Evolutionary conservation across 2,329 filamentous ascomycete species (phyloP).

Genomic region (Hirsutella minnesotensis): DNA sequence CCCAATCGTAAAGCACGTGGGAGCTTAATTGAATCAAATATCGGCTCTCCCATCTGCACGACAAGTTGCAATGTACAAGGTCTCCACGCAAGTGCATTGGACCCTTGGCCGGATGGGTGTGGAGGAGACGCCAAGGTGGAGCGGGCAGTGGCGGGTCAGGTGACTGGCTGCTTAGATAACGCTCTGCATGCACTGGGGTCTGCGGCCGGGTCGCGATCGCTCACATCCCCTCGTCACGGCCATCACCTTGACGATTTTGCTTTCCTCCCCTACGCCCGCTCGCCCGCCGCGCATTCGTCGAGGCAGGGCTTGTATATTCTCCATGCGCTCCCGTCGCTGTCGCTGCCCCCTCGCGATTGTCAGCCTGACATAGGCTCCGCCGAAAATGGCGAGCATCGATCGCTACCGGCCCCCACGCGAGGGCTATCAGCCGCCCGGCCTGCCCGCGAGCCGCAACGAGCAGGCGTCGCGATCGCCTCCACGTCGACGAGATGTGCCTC

Average conservation of each 20-base stretch:
- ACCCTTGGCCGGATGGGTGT: no score
- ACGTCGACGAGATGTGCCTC: slow-evolving; percentile 43
- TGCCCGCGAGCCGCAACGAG: slow-evolving; percentile 27
- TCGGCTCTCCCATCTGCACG: no score
- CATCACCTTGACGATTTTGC: background rate
- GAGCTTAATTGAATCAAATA: no score
- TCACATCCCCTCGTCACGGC: background rate
- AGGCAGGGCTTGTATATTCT: slow-evolving; percentile 3
- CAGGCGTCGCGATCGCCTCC: slow-evolving; percentile 38
- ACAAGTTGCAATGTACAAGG: no score
- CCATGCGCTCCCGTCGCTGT: slow-evolving; percentile 13
- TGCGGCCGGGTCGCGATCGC: background rate
- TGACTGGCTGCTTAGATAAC: slow-evolving; percentile 14
- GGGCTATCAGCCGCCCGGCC: slow-evolving; percentile 41
- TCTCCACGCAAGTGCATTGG: no score
- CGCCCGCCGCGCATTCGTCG: background rate
- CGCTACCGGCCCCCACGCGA: slow-evolving; percentile 45
- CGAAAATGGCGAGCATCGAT: slow-evolving; percentile 47
- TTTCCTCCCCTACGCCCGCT: background rate
- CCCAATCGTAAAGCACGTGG: background rate
- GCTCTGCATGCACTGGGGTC: background rate
- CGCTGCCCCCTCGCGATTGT: slow-evolving; percentile 8
- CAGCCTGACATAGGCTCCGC: slow-evolving; percentile 12
- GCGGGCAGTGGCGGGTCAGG: slow-evolving; percentile 5
- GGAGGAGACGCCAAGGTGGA: background rate